Conservation (phyloP, 2,329 filamentous ascomycete genomes). For the Curvularia verruculosa region DNA sequence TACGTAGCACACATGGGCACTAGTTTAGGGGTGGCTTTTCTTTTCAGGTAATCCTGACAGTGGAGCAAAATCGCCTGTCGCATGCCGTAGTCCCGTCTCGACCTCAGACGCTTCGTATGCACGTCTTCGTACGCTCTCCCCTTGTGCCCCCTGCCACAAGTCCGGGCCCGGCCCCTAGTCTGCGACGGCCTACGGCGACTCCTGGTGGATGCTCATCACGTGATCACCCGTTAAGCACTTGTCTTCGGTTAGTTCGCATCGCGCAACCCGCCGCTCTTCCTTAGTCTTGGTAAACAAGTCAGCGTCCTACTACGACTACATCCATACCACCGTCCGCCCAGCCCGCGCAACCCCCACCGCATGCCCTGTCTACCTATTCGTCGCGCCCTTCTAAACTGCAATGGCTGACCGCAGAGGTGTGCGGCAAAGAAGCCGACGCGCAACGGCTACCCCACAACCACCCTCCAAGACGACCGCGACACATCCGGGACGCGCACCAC, state of each 20-base stretch:
- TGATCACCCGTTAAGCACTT: constrained; percentile 18
- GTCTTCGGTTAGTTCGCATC: constrained; percentile 9
- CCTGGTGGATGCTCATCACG: constrained; percentile 12
- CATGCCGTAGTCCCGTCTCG: constrained; percentile 19
- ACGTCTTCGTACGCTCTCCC: constrained; percentile 12
- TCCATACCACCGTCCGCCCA: constrained; percentile 3
- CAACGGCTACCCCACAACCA: constrained; percentile 40
- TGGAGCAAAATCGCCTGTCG: constrained; percentile 10
- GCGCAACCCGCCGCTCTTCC: constrained; percentile 15
- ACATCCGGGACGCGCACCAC: constrained; percentile 33
- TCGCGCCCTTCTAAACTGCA: constrained; percentile 4
- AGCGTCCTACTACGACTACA: constrained; percentile 7
- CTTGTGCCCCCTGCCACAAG: constrained; percentile 31
- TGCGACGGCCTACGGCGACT: constrained; percentile 12
- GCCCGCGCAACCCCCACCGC: constrained; percentile 6
- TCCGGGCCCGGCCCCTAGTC: constrained; percentile 9
- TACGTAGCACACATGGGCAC: constrained; percentile 15
- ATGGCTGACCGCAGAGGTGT: constrained; percentile 45
- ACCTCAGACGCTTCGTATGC: constrained; percentile 24
- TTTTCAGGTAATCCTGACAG: constrained; percentile 12
- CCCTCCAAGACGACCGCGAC: constrained; percentile 25
- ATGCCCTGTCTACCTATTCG: constrained; percentile 10
- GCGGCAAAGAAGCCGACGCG: constrained; percentile 45
- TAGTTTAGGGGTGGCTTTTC: constrained; percentile 25
- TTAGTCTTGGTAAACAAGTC: constrained; percentile 8